Conservation (phyloP, 2,329 filamentous ascomycete species). For the Passalora sequoiae region DNA sequence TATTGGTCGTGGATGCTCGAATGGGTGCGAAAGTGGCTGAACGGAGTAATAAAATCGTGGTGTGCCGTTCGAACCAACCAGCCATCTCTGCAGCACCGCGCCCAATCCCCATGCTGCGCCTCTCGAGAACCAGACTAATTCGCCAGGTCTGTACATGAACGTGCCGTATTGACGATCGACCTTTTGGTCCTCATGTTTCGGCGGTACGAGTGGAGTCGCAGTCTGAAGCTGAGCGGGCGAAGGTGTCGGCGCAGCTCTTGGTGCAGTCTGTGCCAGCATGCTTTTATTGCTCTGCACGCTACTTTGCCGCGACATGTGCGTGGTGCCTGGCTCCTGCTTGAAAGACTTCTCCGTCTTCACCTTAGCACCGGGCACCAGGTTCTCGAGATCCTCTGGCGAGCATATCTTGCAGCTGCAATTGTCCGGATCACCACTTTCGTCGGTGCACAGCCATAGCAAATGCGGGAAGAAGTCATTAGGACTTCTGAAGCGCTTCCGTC, state of each 20-base stretch:
- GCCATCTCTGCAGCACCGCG: slow-evolving; percentile 46
- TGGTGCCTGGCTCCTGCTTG: slow-evolving; percentile 15
- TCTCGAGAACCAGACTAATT: slow-evolving; percentile 54
- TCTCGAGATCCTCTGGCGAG: slow-evolving; percentile 48
- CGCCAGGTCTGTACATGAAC: slow-evolving; percentile 51
- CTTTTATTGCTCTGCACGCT: slow-evolving; percentile 17
- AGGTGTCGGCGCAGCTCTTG: slow-evolving; percentile 9
- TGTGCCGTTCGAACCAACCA: not conserved
- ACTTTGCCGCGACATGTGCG: slow-evolving; percentile 7
- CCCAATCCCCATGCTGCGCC: slow-evolving; percentile 52
- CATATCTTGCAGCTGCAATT: slow-evolving; percentile 57
- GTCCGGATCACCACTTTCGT: slow-evolving; percentile 48
- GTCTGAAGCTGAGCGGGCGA: slow-evolving; percentile 10
- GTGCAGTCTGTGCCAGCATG: slow-evolving; percentile 12
- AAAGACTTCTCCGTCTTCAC: slow-evolving; percentile 17
- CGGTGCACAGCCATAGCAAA: slow-evolving; percentile 52
- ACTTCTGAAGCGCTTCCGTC: slow-evolving; percentile 54
- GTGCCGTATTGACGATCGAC: slow-evolving; percentile 45
- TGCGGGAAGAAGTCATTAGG: slow-evolving; percentile 58
- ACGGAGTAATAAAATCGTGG: slow-evolving; percentile 28
- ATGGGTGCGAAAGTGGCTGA: slow-evolving; percentile 41
- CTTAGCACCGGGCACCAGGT: slow-evolving; percentile 31
- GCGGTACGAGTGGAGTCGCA: slow-evolving; percentile 38
- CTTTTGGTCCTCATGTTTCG: slow-evolving; percentile 44
- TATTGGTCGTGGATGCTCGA: slow-evolving; percentile 29